Percentiles rank a stretch among this genome's conserved stretches.
Evolutionary conservation across 129 eudicot genomes (phyloP).

Genomic region (Logfia minima): DNA sequence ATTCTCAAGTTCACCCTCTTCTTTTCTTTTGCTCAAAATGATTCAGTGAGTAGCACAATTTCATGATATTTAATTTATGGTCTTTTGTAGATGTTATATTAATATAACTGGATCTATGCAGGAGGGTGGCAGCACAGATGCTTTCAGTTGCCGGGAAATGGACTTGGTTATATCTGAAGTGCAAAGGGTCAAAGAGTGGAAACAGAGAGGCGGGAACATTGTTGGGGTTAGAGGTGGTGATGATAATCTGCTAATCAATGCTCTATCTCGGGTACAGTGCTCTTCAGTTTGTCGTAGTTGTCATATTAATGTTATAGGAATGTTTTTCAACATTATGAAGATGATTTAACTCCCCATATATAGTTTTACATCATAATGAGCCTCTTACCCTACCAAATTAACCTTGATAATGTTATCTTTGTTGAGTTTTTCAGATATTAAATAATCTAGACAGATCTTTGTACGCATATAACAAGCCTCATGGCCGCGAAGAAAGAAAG

Average conservation of each 20-base stretch:
- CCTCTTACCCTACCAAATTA: conserved; percentile 1
- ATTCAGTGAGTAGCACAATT: background rate
- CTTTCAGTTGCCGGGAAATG: conserved; percentile 65
- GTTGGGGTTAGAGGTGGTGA: conserved; percentile 44
- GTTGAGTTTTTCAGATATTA: conserved; percentile 47
- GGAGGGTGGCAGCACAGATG: conserved; percentile 64
- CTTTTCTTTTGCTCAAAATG: background rate
- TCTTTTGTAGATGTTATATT: background rate
- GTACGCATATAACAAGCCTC: conserved; percentile 39
- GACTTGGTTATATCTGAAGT: conserved; percentile 59
- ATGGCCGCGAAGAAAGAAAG: conserved; percentile 34
- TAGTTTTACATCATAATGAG: conserved; percentile 2
- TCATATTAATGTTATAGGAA: background rate
- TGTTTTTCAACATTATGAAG: background rate
- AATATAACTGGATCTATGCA: conserved; percentile 34
- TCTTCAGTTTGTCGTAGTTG: background rate
- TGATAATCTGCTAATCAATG: conserved; percentile 39
- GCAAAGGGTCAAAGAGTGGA: conserved; percentile 63
- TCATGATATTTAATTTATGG: background rate
- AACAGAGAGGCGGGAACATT: conserved; percentile 41
- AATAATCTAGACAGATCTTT: conserved; percentile 61
- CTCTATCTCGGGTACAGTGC: conserved; percentile 54
- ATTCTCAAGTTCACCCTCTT: background rate
- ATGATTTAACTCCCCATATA: background rate
- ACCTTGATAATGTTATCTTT: conserved; percentile 4